These are phyloP conservation scores for Trichopus zeylanicus DNA, from an alignment of 116 monocot species.

Conservation along the genomic window DNA sequence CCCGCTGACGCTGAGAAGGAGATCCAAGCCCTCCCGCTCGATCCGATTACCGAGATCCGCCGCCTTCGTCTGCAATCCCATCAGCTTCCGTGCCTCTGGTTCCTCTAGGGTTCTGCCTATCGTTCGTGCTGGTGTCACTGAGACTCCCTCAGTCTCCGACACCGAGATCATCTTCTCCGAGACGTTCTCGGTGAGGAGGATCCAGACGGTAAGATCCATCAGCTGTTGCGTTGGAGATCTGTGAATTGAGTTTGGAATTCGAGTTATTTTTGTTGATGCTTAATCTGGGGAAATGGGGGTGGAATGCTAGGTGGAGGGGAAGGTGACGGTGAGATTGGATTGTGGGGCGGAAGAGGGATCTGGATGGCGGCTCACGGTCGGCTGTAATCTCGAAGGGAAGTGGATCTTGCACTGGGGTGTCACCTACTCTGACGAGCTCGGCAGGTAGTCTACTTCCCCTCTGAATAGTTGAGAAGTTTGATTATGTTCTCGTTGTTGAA, in stretches of 20 bases:
- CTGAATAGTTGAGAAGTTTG: background rate
- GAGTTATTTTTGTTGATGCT: background rate
- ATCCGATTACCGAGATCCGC: background rate
- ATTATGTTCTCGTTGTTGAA: background rate
- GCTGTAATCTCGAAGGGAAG: conserved; percentile 65
- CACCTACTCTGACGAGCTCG: conserved; percentile 45
- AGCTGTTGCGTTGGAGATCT: too few relatives aligned
- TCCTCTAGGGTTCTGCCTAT: conserved; percentile 1
- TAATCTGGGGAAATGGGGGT: background rate
- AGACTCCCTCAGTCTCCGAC: conserved; percentile 9
- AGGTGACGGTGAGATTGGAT: conserved; percentile 53
- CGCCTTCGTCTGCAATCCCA: background rate
- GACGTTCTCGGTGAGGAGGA: conserved; percentile 42
- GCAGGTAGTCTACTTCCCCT: conserved; percentile 24
- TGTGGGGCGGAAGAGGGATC: conserved; percentile 18
- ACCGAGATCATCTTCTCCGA: conserved; percentile 29
- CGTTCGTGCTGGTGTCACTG: conserved; percentile 9
- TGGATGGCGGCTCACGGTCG: conserved; percentile 35
- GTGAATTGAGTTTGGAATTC: too few relatives aligned
- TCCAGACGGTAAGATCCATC: conserved; percentile 14
- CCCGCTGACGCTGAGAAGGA: background rate
- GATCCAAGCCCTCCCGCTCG: background rate
- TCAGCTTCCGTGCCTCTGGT: background rate
- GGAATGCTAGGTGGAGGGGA: conserved; percentile 57
- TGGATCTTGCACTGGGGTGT: conserved; percentile 95